Conservation (phyloP, 129 eudicot genomes). For the Scalesia atractyloides region DNA sequence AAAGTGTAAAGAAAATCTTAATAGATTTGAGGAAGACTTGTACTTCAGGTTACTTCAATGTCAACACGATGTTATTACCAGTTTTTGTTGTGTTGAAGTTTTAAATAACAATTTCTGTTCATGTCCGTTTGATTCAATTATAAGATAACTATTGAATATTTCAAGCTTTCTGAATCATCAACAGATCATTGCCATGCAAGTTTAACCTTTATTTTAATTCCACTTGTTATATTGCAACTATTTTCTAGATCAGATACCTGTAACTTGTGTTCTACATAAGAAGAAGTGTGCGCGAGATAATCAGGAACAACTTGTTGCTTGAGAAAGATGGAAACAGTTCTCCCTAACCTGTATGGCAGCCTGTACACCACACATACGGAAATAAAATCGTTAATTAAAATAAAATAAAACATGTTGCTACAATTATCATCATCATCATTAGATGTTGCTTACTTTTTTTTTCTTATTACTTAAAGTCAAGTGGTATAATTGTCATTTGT, state of each 20-base stretch:
- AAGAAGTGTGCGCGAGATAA: neutral
- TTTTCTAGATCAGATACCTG: neutral
- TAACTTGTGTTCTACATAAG: neutral
- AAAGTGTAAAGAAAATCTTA: slow-evolving; percentile 18
- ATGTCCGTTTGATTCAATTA: slow-evolving; percentile 5
- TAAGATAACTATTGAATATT: slow-evolving; percentile 9
- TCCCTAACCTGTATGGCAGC: slow-evolving; percentile 14
- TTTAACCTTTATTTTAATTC: neutral
- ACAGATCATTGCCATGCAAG: slow-evolving; percentile 8
- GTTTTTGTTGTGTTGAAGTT: neutral
- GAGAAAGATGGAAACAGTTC: slow-evolving; percentile 9
- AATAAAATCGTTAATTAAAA: slow-evolving; percentile 8
- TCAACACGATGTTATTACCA: slow-evolving; percentile 5
- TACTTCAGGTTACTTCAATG: slow-evolving; percentile 21
- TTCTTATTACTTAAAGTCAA: slow-evolving; percentile 6
- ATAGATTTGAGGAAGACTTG: slow-evolving; percentile 20
- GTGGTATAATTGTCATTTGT: slow-evolving; percentile 12
- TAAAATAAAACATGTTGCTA: slow-evolving; percentile 11
- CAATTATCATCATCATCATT: slow-evolving; percentile 11
- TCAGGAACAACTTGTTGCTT: neutral
- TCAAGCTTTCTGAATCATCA: neutral
- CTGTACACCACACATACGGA: neutral
- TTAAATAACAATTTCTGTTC: slow-evolving; percentile 7
- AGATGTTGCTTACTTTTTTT: neutral
- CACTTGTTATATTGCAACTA: neutral